Evolutionary conservation across 805 yeast genomes (phyloP).

Genomic region (Monosporozyma aquatica): DNA sequence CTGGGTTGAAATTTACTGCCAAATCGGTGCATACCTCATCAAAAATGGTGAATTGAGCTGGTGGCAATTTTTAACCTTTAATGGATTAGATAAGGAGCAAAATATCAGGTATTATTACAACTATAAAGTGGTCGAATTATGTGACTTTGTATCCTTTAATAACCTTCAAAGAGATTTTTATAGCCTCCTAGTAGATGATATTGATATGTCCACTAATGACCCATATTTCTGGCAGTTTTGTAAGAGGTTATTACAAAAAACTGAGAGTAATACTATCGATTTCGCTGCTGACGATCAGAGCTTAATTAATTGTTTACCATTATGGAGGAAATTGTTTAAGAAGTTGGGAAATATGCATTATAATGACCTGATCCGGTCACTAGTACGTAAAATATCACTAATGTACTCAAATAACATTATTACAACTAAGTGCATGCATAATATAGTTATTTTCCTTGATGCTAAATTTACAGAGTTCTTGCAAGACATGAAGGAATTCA

Average conservation of each 20-base stretch:
- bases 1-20: conserved; percentile 22
- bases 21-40: conserved; percentile 17
- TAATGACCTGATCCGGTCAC: background rate
- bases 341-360: background rate
- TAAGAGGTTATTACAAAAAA: background rate
- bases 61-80: conserved; percentile 27
- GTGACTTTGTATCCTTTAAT: conserved; percentile 19
- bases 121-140: conserved; percentile 12
- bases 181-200: conserved; percentile 5
- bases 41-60: conserved; percentile 19
- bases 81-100: conserved; percentile 12
- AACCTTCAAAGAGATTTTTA: conserved; percentile 18
- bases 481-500: conserved; percentile 17
- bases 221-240: background rate
- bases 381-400: background rate
- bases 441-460: conserved; percentile 16
- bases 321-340: conserved; percentile 1
- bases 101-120: conserved; percentile 13
- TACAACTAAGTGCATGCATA: background rate
- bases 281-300: background rate
- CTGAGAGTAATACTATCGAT: background rate
- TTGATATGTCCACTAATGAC: conserved; percentile 1
- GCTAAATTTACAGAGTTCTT: conserved; percentile 15
- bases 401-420: background rate
- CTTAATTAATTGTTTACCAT: background rate